Base-by-base conservation (phyloP, 73 alveolate species). In the Symbiodinium pilosum region DNA sequence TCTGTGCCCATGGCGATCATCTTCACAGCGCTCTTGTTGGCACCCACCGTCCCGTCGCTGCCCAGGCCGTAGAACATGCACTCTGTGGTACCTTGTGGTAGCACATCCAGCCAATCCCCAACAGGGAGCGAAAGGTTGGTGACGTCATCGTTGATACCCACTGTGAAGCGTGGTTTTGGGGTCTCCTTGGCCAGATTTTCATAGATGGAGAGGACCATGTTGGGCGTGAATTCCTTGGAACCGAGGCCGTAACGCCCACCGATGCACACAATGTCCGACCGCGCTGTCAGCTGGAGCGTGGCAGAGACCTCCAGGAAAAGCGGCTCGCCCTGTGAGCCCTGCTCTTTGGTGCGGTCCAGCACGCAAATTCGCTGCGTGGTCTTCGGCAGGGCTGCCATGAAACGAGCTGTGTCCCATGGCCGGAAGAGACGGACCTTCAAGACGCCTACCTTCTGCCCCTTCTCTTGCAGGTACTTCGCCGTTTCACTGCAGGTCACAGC, bases 1-100 rank as follows among this genome's bases (percentile, higher is more conserved):
- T 93, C 93, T 5, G 99, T 93, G 47, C 86, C 85, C 73, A 43
- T 8, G 20, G 93, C 99, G 84, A 93, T 93, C 93, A 93, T 81
- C 99, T 93, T 93, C 86, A 93, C 92, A 8, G 99, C 99, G 75
- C 84, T 83, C 99, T 93, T 93, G 93, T 93, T 93, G 52, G 99
- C 99, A 34, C 99, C 99, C 44, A 93, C 99, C 11, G 99, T 93
- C 54, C 99, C 99, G 32, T 93, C 99, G 36, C 98, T 92, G 41
- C 81, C 98, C 40, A 92, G 73, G 20, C 98, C 98, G 7, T 73
- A 92, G 98, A 92, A 92, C 92, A 92, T 75, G 87, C 98, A 92
- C 84, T 92, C 91, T 2, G 92, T 73, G 54, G 98, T 75, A 64
- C 92, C 99, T 30, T 92, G 86, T n/a, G 98, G 99, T 30, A 93